A percentile compares a stretch with the other conserved stretches of the same genome.
phyloP scores from a whole-genome alignment of 202 grass and related monocot species.

The Schoenoplectus tabernaemontani region DNA sequence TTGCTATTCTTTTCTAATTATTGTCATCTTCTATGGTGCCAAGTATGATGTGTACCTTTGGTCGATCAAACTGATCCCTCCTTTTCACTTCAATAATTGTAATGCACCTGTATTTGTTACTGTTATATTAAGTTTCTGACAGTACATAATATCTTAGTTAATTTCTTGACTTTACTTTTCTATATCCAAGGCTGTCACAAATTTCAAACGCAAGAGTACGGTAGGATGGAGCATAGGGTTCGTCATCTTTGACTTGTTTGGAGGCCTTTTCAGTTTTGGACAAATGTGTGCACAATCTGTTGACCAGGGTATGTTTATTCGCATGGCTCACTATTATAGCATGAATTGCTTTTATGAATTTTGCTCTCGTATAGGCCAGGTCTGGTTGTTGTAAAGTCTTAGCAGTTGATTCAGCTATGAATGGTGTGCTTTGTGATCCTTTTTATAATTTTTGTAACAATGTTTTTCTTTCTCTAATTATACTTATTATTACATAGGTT shows the following conservation, averaged over 20 bases:
- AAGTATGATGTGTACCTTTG: not conserved
- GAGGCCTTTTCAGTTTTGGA: slow-evolving; percentile 77
- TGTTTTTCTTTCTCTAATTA: not conserved
- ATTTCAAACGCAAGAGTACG: slow-evolving; percentile 78
- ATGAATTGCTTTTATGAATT: not conserved
- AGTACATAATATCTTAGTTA: not conserved
- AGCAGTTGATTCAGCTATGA: not conserved
- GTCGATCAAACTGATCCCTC: not conserved
- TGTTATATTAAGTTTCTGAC: not conserved
- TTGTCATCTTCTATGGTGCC: not conserved
- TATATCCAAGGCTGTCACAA: slow-evolving; percentile 53
- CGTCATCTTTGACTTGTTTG: slow-evolving; percentile 73
- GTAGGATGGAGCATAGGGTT: slow-evolving; percentile 96
- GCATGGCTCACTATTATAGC: not conserved
- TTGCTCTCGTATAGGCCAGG: not conserved
- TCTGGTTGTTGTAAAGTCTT: slow-evolving; percentile 8
- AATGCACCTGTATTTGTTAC: not conserved
- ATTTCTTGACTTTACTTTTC: not conserved
- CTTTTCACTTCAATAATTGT: not conserved
- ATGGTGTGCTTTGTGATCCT: not conserved
- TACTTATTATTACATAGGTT: slow-evolving; percentile 36
- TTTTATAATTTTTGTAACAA: not conserved
- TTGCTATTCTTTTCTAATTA: not conserved
- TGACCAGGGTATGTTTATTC: slow-evolving; percentile 57
- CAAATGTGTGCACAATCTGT: slow-evolving; percentile 94